phyloP scores from a whole-genome alignment of 2,329 filamentous ascomycete species.

The Drechslerella dactyloides region DNA sequence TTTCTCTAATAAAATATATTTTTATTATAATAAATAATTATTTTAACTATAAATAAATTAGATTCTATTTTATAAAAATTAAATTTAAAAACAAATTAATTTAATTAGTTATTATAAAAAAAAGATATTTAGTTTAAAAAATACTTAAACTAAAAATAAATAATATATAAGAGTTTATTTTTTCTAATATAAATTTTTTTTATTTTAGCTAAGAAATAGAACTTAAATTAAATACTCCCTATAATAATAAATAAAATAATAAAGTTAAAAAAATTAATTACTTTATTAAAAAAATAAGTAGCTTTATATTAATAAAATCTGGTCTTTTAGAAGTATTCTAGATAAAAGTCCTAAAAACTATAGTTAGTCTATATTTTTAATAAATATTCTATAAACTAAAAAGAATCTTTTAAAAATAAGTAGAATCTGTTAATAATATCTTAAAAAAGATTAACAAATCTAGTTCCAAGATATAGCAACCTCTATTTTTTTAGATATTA shows the following conservation, averaged over 20 bases:
- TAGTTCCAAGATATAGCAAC: slow-evolving; percentile 4
- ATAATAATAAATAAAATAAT: slow-evolving; percentile 1
- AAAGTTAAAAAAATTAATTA: slow-evolving; percentile 8
- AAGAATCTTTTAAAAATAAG: too few relatives aligned
- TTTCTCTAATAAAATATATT: too few relatives aligned
- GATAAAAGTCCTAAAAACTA: slow-evolving; percentile 2
- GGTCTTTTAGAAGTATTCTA: slow-evolving; percentile 4
- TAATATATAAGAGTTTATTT: slow-evolving; percentile 3
- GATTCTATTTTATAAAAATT: too few relatives aligned
- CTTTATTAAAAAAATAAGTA: slow-evolving; percentile 14
- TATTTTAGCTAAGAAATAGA: not conserved
- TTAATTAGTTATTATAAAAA: too few relatives aligned
- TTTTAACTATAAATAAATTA: too few relatives aligned
- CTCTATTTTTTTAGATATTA: slow-evolving; percentile 12
- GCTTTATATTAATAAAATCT: slow-evolving; percentile 3
- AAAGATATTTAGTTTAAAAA: not conserved
- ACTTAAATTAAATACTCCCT: not conserved
- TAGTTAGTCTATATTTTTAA: slow-evolving; percentile 5
- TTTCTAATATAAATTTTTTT: not conserved
- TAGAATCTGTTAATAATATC: slow-evolving; percentile 14
- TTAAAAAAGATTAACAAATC: slow-evolving; percentile 9
- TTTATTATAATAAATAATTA: too few relatives aligned
- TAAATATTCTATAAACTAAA: not conserved
- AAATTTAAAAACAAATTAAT: too few relatives aligned
- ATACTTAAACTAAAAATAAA: slow-evolving; percentile 14